A percentile compares a stretch with the other conserved stretches of the same genome.
These are phyloP conservation scores for Sugiyamaella chiloensis DNA, from an alignment of 805 yeast genomes.

Conservation along the genomic window DNA sequence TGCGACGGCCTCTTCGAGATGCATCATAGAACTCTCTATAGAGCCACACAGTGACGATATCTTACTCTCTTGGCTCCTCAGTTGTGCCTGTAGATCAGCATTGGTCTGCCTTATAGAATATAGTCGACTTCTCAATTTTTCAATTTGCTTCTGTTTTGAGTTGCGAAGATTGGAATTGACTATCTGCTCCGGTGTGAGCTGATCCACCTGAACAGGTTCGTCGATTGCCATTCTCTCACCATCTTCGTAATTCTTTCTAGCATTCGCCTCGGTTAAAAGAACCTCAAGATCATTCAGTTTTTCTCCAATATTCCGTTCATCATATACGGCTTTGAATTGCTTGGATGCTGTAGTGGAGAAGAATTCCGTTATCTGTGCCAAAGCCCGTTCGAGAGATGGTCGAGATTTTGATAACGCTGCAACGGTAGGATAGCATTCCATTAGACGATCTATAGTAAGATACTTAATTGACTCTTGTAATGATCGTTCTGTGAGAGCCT, in stretches of 20 bases:
- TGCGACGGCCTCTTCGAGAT: conserved; percentile 13
- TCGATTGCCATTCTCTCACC: conserved; percentile 5
- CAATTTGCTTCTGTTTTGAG: conserved; percentile 24
- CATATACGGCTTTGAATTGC: conserved; percentile 54
- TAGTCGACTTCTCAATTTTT: conserved; percentile 14
- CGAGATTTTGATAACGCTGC: conserved; percentile 47
- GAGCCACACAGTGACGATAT: conserved; percentile 1
- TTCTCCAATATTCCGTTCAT: conserved; percentile 41
- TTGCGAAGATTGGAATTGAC: conserved; percentile 30
- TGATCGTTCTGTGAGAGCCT: conserved; percentile 51
- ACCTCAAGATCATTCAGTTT: conserved; percentile 40
- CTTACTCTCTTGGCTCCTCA: neutral
- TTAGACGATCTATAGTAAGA: conserved; percentile 48
- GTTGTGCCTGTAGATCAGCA: conserved; percentile 8
- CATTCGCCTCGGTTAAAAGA: conserved; percentile 37
- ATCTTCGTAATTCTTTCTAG: neutral
- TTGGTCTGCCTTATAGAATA: conserved; percentile 10
- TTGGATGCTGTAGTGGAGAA: conserved; percentile 46
- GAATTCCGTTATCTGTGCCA: conserved; percentile 49
- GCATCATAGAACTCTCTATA: conserved; percentile 3
- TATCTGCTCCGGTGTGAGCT: conserved; percentile 31
- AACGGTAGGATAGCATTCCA: conserved; percentile 53
- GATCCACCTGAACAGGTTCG: conserved; percentile 26
- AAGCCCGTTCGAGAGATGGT: conserved; percentile 44
- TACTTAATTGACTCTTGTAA: conserved; percentile 52